Conservation (phyloP, 805 yeast species). For the Dipodascus geniculatus region DNA sequence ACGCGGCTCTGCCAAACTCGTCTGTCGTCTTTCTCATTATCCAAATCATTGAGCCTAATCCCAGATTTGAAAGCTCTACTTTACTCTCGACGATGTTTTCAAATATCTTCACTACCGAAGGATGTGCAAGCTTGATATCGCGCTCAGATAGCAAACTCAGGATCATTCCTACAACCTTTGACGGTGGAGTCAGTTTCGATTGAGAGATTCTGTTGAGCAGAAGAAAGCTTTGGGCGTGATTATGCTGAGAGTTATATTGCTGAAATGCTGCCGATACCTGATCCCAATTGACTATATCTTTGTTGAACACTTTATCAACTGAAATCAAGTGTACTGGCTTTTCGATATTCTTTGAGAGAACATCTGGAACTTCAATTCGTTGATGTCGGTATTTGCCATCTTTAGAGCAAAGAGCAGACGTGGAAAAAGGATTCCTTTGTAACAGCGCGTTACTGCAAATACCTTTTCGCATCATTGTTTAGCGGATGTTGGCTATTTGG, state of each 20-base stretch:
- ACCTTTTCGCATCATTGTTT: too few species aligned
- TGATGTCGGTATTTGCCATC: not conserved
- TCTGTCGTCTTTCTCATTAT: conserved; percentile 7
- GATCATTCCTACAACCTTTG: not conserved
- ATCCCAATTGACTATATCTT: not conserved
- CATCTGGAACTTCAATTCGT: not conserved
- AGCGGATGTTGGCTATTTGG: too few species aligned
- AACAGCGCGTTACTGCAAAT: too few species aligned
- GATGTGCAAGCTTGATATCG: conserved; percentile 1
- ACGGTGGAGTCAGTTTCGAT: conserved; percentile 2
- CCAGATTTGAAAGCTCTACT: not conserved
- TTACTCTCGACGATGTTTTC: not conserved
- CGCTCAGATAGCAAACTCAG: not conserved
- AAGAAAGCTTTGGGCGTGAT: conserved; percentile 3
- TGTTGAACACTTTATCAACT: not conserved
- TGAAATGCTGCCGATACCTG: not conserved
- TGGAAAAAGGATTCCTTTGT: too few species aligned
- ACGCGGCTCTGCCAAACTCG: conserved; percentile 5
- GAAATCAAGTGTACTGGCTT: not conserved
- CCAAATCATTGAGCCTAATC: conserved; percentile 4
- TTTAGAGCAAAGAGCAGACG: too few species aligned
- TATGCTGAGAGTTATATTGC: not conserved
- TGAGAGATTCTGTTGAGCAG: conserved; percentile 5
- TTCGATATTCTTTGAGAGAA: not conserved
- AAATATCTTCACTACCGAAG: conserved; percentile 6